phyloP scores from a whole-genome alignment of 169 alveolate genomes.

The Cryptosporidium andersoni region DNA sequence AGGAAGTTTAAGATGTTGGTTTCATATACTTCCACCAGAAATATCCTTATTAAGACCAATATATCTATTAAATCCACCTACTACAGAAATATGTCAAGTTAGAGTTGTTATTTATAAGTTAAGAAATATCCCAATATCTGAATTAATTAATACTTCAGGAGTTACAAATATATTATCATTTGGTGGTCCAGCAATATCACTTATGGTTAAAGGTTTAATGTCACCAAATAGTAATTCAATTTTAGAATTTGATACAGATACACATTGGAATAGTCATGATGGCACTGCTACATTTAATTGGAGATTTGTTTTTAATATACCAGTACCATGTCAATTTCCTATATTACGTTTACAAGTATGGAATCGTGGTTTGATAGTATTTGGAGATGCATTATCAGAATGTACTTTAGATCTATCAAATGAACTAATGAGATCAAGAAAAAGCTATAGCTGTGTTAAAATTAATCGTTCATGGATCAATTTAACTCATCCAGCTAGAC shows the following conservation, averaged over 20 bases:
- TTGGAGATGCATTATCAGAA: conserved; percentile 69
- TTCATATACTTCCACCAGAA: conserved; percentile 67
- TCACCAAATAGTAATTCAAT: conserved; percentile 57
- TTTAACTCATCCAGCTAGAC: conserved; percentile 80
- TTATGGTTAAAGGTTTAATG: conserved; percentile 69
- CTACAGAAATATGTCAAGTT: conserved; percentile 62
- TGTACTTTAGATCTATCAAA: conserved; percentile 67
- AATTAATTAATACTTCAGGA: conserved; percentile 58
- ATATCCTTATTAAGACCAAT: conserved; percentile 60
- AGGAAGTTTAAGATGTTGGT: conserved; percentile 71
- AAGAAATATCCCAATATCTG: conserved; percentile 53
- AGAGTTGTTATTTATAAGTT: conserved; percentile 60
- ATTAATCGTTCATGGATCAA: conserved; percentile 46
- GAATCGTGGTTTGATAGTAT: conserved; percentile 65
- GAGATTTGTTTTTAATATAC: conserved; percentile 85
- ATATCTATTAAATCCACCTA: conserved; percentile 69
- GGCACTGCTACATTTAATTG: conserved; percentile 89
- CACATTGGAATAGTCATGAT: conserved; percentile 89
- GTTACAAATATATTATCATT: conserved; percentile 43
- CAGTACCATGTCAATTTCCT: conserved; percentile 86
- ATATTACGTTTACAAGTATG: conserved; percentile 83
- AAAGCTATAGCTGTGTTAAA: conserved; percentile 38
- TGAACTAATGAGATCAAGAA: conserved; percentile 59
- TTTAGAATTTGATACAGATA: conserved; percentile 80
- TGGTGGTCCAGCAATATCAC: conserved; percentile 66